Percentiles rank a stretch among this genome's conserved stretches.
These are phyloP conservation scores for Catenaria anguillulae DNA, from an alignment of 371 early-diverging fungal species.

Conservation along the genomic window DNA sequence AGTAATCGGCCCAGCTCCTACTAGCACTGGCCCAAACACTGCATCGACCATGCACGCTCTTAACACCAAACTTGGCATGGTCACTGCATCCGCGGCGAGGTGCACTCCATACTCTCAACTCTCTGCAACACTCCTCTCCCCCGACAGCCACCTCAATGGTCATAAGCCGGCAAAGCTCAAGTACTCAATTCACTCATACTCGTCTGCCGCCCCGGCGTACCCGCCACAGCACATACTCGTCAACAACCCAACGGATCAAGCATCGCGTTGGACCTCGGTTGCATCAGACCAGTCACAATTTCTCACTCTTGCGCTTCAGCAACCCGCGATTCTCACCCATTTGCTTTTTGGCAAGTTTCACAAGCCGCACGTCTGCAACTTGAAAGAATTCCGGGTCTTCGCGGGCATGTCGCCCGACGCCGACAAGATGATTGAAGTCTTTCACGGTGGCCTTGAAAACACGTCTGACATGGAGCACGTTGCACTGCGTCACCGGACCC, in stretches of 20 bases:
- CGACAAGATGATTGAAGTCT: not conserved
- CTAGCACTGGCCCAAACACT: too few relatives aligned
- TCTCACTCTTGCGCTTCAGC: conserved; percentile 54
- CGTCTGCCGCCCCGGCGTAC: conserved; percentile 58
- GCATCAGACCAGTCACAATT: conserved; percentile 69
- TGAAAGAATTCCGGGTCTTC: conserved; percentile 89
- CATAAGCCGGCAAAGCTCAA: conserved; percentile 12
- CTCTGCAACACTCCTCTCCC: too few relatives aligned
- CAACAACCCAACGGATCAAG: conserved; percentile 57
- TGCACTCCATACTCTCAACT: too few relatives aligned
- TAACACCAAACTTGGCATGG: too few relatives aligned
- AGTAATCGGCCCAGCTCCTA: too few relatives aligned
- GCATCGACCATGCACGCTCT: too few relatives aligned
- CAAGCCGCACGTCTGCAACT: conserved; percentile 88
- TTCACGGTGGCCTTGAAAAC: conserved; percentile 2
- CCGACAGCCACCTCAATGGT: too few relatives aligned
- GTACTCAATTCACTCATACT: conserved; percentile 45
- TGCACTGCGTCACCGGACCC: not conserved
- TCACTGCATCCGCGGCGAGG: too few relatives aligned
- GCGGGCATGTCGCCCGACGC: conserved; percentile 63
- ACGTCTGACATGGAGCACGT: not conserved
- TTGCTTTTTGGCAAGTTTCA: conserved; percentile 78
- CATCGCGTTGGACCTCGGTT: conserved; percentile 70
- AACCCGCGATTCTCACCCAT: conserved; percentile 40
- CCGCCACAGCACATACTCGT: conserved; percentile 59